Conservation (phyloP, 495 filamentous ascomycete genomes). For the Trichoderma parareesei region DNA sequence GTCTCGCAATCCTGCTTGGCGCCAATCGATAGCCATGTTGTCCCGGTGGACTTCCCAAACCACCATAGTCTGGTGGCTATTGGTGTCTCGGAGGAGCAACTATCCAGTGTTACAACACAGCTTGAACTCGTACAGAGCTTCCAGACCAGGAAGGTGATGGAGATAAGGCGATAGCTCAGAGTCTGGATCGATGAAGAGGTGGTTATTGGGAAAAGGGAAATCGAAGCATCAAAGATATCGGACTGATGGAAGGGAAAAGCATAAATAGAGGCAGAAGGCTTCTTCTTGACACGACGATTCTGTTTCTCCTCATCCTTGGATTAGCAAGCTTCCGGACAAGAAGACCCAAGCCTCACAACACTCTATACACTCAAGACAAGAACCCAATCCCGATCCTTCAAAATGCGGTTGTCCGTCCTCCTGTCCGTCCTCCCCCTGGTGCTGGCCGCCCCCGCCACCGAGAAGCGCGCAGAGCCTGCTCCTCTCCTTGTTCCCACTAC, state of each 20-base stretch:
- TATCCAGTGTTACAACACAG: neutral
- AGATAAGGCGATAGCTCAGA: neutral
- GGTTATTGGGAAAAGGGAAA: too few species aligned
- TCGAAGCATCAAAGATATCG: too few species aligned
- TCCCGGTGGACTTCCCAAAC: neutral
- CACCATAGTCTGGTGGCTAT: neutral
- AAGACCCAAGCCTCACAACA: neutral
- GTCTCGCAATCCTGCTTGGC: neutral
- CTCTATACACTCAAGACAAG: neutral
- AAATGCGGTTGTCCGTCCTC: slow-evolving; percentile 22
- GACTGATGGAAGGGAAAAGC: neutral
- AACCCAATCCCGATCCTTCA: slow-evolving; percentile 15
- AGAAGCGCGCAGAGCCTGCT: slow-evolving; percentile 17
- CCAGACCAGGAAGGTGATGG: neutral
- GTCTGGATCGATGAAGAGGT: neutral
- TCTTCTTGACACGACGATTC: too few species aligned
- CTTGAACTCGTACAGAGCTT: neutral
- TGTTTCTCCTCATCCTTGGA: neutral
- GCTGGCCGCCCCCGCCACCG: slow-evolving; percentile 23
- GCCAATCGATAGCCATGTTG: neutral
- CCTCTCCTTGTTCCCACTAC: slow-evolving; percentile 24
- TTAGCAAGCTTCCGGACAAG: neutral
- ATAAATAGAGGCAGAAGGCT: neutral
- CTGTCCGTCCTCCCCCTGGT: slow-evolving; percentile 24
- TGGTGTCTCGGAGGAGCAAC: neutral